Evolutionary conservation across 176 grass and related monocot genomes (phyloP), one percentile per base, ranked within the genome.

Genomic region (Oryza australiensis): DNA sequence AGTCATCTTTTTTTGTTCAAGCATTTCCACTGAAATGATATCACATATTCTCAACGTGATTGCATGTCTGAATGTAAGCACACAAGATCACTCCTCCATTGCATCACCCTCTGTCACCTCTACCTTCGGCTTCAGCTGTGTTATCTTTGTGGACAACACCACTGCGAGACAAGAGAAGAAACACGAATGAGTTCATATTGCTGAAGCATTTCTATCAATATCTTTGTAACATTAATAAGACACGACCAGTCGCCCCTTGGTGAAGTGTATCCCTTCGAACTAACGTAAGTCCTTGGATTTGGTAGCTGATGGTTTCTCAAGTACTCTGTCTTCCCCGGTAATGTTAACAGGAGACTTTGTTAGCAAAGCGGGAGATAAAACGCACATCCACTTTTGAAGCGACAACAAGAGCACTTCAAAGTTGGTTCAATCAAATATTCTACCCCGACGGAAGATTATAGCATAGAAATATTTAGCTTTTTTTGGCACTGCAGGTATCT

Each of bases 201-300:
- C 70, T 11, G 29, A 29, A 74, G 24, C 24, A 49, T 68, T 5
- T 1, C 29, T 33, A 16, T 57, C 34, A 15, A 22, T 77, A 26
- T n/a, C 0, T n/a, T n/a, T 43, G 65, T 27, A 35, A 79, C 45
- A 80, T 72, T 13, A 80, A 63, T 22, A 45, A 76, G 12, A 4
- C 20, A 76, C 64, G 80, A 94, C 92, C 95, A 29, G 90, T 98
- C 37, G 92, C 32, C 95, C 95, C 78, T 93, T 92, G 53, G 75
- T 78, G 64, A 94, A 94, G 88, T 86, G 77, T 93, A 94, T 43
- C 95, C 92, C 82, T 92, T 98, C 15, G 92, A 87, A 73, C 95
- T 98, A 27, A 70, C 81, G 23, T 93, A 94, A 23, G 90, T 93
- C 60, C 92, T 94, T 70, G 95, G 92, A 65, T 98, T 94, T 23